These are phyloP conservation scores for Yarrowia galli DNA, from an alignment of 1,139 yeast species.

Conservation along the genomic window DNA sequence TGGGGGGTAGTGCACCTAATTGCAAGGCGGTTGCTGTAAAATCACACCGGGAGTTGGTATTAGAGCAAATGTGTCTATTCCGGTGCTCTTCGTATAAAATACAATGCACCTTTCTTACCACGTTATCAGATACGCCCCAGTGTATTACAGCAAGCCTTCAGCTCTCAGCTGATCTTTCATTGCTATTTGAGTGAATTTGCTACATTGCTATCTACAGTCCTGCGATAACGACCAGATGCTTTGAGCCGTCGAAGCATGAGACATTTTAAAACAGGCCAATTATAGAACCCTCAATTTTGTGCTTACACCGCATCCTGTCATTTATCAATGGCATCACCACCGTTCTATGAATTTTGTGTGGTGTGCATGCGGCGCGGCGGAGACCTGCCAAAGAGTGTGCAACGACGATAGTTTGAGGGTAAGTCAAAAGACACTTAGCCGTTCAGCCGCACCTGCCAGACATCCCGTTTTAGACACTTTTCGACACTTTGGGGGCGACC, in stretches of 20 bases:
- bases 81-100: not conserved
- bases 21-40: not conserved
- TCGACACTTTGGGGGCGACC: not conserved
- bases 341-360: not conserved
- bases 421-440: constrained; percentile 4
- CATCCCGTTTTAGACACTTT: constrained; percentile 14
- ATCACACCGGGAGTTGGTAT: not conserved
- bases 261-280: no score
- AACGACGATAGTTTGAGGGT: not conserved
- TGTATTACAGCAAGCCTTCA: not conserved
- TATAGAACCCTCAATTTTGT: no score
- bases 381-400: not conserved
- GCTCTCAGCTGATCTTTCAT: not conserved
- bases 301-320: no score
- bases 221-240: no score
- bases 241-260: not conserved
- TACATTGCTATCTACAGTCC: not conserved
- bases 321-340: not conserved
- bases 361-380: constrained; percentile 1
- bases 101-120: not conserved
- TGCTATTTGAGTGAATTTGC: not conserved
- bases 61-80: not conserved
- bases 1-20: no score
- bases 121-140: not conserved
- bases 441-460: constrained; percentile 27